Evolutionary conservation across 139 green algal genomes (phyloP).

Genomic region (Chlorella sp.): DNA sequence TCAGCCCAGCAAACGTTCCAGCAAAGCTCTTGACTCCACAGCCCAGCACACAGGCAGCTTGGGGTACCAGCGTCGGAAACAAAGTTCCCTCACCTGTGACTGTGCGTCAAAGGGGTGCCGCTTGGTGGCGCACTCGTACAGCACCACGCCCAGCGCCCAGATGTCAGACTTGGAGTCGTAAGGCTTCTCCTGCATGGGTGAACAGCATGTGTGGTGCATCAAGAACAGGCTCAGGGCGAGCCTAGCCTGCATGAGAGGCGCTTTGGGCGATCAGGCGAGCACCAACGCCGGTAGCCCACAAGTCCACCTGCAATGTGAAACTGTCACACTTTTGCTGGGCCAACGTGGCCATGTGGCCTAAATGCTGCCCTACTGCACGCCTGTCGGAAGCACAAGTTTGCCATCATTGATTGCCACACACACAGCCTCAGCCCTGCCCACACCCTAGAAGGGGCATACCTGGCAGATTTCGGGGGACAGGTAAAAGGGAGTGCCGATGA

Average conservation of each 20-base stretch:
- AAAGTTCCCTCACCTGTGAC: not conserved
- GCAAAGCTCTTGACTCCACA: not conserved
- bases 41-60: not conserved
- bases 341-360: too few relatives aligned
- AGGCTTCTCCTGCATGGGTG: constrained; percentile 10
- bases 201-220: not conserved
- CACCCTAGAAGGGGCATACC: not conserved
- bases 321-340: too few relatives aligned
- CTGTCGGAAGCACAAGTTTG: too few relatives aligned
- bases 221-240: not conserved
- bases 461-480: constrained; percentile 11
- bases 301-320: too few relatives aligned
- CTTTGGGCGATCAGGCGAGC: not conserved
- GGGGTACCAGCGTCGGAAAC: too few relatives aligned
- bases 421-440: too few relatives aligned
- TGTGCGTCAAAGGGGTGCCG: constrained; percentile 22
- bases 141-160: constrained; percentile 23
- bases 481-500: constrained; percentile 29
- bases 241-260: not conserved
- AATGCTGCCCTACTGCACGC: too few relatives aligned
- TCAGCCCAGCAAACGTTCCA: not conserved
- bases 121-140: constrained; percentile 26
- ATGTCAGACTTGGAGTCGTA: constrained; percentile 15
- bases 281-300: too few relatives aligned
- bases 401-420: too few relatives aligned